These are phyloP conservation scores for Boletus sp. DNA, from an alignment of 1,284 basidiomycete species.

Conservation along the genomic window DNA sequence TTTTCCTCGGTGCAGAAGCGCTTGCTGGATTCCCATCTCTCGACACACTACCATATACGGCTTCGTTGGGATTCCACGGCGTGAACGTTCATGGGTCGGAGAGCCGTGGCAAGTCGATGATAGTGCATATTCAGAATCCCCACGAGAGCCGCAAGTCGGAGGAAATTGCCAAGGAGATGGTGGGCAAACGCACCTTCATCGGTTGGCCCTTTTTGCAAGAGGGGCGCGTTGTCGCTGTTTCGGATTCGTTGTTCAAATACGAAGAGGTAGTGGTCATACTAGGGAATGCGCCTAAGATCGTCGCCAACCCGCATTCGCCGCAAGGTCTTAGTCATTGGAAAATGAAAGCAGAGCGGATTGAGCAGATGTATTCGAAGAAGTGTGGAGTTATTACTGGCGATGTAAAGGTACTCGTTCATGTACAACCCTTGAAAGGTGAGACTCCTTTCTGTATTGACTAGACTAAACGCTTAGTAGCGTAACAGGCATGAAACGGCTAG, in stretches of 20 bases:
- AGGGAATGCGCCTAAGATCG: conserved; percentile 52
- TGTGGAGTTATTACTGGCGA: conserved; percentile 83
- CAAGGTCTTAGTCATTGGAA: conserved; percentile 71
- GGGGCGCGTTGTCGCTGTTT: conserved; percentile 82
- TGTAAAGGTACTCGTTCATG: conserved; percentile 79
- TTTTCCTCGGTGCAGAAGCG: conserved; percentile 80
- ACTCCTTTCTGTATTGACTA: neutral
- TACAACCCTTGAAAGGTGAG: conserved; percentile 82
- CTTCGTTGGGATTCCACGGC: conserved; percentile 76
- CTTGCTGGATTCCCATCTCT: conserved; percentile 96
- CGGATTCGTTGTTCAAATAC: conserved; percentile 86
- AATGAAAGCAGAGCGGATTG: conserved; percentile 75
- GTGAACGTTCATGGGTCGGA: conserved; percentile 94
- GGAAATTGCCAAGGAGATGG: conserved; percentile 71
- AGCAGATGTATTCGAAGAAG: conserved; percentile 85
- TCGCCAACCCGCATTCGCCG: conserved; percentile 69
- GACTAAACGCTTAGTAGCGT: conserved; percentile 1
- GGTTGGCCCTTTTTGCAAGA: conserved; percentile 96
- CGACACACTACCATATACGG: conserved; percentile 81
- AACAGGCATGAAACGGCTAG: conserved; percentile 82
- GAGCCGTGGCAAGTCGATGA: conserved; percentile 88
- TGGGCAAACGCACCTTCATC: conserved; percentile 77
- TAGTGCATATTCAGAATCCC: conserved; percentile 80
- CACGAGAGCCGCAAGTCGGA: conserved; percentile 67
- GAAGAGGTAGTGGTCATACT: conserved; percentile 63